phyloP scores from a whole-genome alignment of 768 basidiomycete species.

The Suillus sp. region DNA sequence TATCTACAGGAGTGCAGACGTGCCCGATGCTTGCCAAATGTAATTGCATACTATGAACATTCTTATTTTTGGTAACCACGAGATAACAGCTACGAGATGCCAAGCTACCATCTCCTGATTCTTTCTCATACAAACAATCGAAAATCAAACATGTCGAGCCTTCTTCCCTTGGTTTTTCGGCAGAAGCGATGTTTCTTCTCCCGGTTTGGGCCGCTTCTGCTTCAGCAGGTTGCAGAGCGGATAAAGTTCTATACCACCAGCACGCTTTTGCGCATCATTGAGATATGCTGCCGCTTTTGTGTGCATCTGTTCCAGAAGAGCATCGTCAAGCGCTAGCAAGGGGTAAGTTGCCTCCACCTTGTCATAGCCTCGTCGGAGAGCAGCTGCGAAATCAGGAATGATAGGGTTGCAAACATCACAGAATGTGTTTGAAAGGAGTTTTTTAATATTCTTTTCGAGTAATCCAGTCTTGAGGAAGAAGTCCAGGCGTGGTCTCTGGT shows the following conservation, averaged over 20 bases:
- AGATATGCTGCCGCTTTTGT: constrained; percentile 2
- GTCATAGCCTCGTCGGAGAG: not conserved
- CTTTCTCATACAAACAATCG: not conserved
- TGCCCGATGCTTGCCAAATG: no score
- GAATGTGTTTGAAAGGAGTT: not conserved
- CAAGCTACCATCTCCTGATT: not conserved
- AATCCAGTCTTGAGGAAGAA: not conserved
- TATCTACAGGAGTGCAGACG: no score
- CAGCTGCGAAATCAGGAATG: not conserved
- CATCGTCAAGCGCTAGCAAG: not conserved
- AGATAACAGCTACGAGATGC: not conserved
- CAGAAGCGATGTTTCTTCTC: not conserved
- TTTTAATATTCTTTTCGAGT: not conserved
- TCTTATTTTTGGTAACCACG: not conserved
- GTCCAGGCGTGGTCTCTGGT: not conserved
- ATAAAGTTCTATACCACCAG: not conserved
- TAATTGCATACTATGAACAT: not conserved
- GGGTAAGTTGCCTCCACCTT: not conserved
- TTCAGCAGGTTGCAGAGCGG: not conserved
- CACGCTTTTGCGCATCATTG: not conserved
- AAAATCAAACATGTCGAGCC: not conserved
- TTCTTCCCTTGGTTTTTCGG: not conserved
- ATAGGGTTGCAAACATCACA: not conserved
- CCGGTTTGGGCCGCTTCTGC: not conserved
- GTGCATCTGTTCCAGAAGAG: not conserved